Base-by-base conservation (phyloP, 352 stramenopile species). In the Globisporangium cylindrosporum region DNA sequence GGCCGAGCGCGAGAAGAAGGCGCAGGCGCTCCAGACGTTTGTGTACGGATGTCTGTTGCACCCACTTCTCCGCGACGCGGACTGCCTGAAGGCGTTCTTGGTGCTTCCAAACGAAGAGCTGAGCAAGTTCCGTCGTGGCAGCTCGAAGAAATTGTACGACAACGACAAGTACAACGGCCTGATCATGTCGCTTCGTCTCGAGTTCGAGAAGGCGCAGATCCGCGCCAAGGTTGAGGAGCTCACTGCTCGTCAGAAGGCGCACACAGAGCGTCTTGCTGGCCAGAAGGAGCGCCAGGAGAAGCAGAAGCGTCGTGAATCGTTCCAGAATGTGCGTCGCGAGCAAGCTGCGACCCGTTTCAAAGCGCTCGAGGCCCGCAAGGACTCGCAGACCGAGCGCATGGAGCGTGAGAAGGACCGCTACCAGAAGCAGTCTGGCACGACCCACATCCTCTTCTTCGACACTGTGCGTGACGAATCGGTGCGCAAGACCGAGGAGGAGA, bases 161-260 rank as follows among this genome's bases (percentile, higher is more conserved):
- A 88, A 75, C 8, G 82, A 91, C 61, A 86, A 93, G 78, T 95
- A 92, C 81, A 88, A 80, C 62, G 74, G 74, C n/a, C 34, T 95
- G 18, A 81, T 93, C 62, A 90, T 89, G 59, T 81, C 84, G 49
- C 69, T 95, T 49, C 88, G 85, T 58, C 77, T 95, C 34, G 86
- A 95, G 73, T 78, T 95, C 22, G 86, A 95, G 78, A 92, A 94
- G 71, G 86, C 85, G 0, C 88, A 95, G 76, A 88, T 95, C 63
- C 86, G 86, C 20, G 76, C 72, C 64, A 95, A 93, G 75, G 75
- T 94, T 20, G 89, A 92, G 34, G 84, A 74, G 34, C 74, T 95
- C 1, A 76, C 76, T 8, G 69, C 75, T 46, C 88, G 88, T 48
- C 80, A 92, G 66, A 88, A 91, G 74, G 75, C 85, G 46, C 82